Evolutionary conservation across 192 early-diverging fungal species (phyloP).

Genomic region (Podila epicladia): DNA sequence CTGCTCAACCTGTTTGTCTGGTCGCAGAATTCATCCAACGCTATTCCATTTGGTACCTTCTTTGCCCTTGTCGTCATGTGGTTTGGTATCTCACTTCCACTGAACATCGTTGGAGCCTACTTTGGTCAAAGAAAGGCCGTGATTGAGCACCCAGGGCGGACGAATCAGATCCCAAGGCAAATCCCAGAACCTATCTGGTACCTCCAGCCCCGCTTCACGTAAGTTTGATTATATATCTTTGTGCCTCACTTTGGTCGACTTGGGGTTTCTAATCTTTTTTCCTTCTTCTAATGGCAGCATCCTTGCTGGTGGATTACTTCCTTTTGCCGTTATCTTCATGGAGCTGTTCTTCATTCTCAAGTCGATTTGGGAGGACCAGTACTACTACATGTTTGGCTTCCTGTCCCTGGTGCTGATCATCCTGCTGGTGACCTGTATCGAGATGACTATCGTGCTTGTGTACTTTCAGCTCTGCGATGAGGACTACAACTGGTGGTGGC

Average conservation of each 20-base stretch:
- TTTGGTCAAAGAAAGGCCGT: slow-evolving; percentile 78
- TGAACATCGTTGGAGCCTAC: slow-evolving; percentile 87
- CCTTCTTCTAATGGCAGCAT: slow-evolving; percentile 20
- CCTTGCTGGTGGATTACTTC: slow-evolving; percentile 56
- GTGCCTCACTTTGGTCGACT: neutral
- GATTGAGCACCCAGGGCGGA: slow-evolving; percentile 88
- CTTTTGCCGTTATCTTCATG: slow-evolving; percentile 78
- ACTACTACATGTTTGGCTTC: slow-evolving; percentile 74
- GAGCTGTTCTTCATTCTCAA: slow-evolving; percentile 78
- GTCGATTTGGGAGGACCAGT: slow-evolving; percentile 73
- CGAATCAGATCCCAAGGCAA: slow-evolving; percentile 92
- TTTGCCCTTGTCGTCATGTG: slow-evolving; percentile 82
- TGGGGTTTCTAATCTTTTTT: neutral
- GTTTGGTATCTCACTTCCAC: slow-evolving; percentile 81
- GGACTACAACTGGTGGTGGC: slow-evolving; percentile 95
- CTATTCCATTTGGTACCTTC: slow-evolving; percentile 91
- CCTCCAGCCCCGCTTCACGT: slow-evolving; percentile 62
- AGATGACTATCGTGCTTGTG: slow-evolving; percentile 72
- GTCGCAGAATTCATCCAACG: slow-evolving; percentile 85
- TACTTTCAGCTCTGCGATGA: slow-evolving; percentile 75
- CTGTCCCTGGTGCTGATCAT: slow-evolving; percentile 66
- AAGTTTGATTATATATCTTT: slow-evolving; percentile 17
- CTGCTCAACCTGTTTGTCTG: slow-evolving; percentile 89
- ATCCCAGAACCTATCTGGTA: slow-evolving; percentile 90
- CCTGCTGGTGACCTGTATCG: slow-evolving; percentile 63